Conservation (phyloP, 208 protist species). For the Acanthamoeba healyi region DNA sequence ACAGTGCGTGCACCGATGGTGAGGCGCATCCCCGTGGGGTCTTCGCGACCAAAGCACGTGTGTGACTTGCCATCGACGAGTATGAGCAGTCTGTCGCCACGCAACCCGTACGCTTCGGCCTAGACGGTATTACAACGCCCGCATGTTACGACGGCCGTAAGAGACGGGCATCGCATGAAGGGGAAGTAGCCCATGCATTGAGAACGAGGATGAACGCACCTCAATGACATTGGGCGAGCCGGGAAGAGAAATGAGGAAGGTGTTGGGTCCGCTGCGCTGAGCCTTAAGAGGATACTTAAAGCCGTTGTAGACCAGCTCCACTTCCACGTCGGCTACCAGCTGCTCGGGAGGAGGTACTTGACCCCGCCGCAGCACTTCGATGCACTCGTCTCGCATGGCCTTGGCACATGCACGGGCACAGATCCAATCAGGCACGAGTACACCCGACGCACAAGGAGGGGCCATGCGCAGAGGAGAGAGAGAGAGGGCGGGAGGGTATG, state of each 20-base stretch:
- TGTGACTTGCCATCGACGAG: slow-evolving; percentile 87
- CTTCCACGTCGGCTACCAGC: slow-evolving; percentile 72
- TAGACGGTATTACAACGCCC: slow-evolving; percentile 71
- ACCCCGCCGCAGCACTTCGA: slow-evolving; percentile 58
- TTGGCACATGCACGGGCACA: neutral
- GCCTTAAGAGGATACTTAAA: slow-evolving; percentile 87
- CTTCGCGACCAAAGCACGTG: slow-evolving; percentile 91
- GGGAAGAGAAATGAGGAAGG: slow-evolving; percentile 24
- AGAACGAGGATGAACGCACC: slow-evolving; percentile 77
- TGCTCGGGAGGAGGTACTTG: slow-evolving; percentile 93
- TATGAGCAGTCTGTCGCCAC: slow-evolving; percentile 87
- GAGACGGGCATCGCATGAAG: neutral
- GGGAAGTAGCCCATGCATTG: slow-evolving; percentile 77
- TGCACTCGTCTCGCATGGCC: slow-evolving; percentile 12
- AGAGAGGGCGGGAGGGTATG: neutral
- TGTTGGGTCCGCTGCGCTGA: slow-evolving; percentile 51
- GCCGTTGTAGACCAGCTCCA: slow-evolving; percentile 75
- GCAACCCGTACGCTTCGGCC: slow-evolving; percentile 77
- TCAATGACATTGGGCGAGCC: neutral
- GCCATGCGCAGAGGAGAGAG: neutral
- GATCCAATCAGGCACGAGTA: neutral
- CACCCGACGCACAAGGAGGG: too few relatives aligned
- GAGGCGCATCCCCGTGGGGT: slow-evolving; percentile 49
- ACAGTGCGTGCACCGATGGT: slow-evolving; percentile 52
- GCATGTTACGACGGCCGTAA: neutral